Conservation (phyloP, 176 grass and related monocot species). For the Carex myosuroides region DNA sequence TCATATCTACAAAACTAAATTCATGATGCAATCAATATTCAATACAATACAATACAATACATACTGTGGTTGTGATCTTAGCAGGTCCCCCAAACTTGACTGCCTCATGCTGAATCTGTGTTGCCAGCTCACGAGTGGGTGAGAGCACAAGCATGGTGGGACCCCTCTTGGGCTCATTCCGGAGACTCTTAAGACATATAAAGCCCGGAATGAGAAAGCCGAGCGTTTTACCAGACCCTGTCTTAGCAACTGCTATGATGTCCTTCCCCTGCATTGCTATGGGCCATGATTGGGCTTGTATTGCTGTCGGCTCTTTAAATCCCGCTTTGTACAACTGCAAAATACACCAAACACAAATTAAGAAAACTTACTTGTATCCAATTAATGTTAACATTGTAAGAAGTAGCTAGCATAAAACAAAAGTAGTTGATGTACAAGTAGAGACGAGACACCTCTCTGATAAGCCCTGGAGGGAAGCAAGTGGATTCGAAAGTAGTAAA, state of each 20-base stretch:
- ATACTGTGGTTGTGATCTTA: conserved; percentile 69
- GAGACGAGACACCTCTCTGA: conserved; percentile 27
- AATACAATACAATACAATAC: not conserved
- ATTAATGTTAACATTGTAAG: no score
- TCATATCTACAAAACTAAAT: not conserved
- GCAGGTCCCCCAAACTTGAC: conserved; percentile 85
- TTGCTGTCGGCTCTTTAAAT: conserved; percentile 63
- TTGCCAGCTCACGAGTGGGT: conserved; percentile 89
- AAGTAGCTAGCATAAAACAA: no score
- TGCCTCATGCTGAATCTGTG: conserved; percentile 93
- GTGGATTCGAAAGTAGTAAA: conserved; percentile 70
- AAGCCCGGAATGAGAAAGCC: conserved; percentile 91
- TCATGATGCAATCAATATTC: conserved; percentile 11
- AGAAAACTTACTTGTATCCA: no score
- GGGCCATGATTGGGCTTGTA: conserved; percentile 95
- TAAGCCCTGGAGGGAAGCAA: conserved; percentile 55
- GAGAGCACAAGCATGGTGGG: conserved; percentile 75
- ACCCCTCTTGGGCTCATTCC: conserved; percentile 59
- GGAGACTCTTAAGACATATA: conserved; percentile 51
- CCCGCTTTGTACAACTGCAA: conserved; percentile 49
- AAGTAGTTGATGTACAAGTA: no score
- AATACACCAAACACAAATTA: no score
- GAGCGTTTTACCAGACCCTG: conserved; percentile 92
- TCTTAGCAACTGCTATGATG: conserved; percentile 86
- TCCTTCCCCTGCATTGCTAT: conserved; percentile 67